Percentiles rank a stretch among this genome's conserved stretches.
These are phyloP conservation scores for Helicostylum pulchrum DNA, from an alignment of 192 early-diverging fungal genomes.

Conservation along the genomic window DNA sequence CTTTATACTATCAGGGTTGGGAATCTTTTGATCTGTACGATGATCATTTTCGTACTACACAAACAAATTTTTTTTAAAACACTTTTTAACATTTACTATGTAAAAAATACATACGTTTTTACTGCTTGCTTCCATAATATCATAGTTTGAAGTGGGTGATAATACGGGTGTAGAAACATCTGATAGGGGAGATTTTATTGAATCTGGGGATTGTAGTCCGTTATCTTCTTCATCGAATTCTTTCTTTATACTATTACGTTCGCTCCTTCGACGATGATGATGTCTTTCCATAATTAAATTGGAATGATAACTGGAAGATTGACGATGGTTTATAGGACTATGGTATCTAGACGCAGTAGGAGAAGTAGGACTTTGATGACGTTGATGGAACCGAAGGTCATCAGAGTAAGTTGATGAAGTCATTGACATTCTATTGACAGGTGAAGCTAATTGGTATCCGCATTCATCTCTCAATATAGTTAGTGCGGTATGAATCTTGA, in stretches of 20 bases:
- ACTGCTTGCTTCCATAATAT: too few species aligned
- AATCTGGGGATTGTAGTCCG: too few species aligned
- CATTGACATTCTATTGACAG: background rate
- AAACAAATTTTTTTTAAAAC: too few species aligned
- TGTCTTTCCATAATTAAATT: background rate
- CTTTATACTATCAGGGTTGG: too few species aligned
- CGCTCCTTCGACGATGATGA: background rate
- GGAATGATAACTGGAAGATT: background rate
- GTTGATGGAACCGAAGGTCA: background rate
- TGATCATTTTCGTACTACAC: too few species aligned
- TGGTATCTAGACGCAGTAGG: background rate
- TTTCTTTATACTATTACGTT: too few species aligned
- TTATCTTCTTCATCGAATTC: background rate
- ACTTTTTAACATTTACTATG: too few species aligned
- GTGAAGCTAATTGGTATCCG: background rate
- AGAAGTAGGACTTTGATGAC: background rate
- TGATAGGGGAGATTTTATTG: too few species aligned
- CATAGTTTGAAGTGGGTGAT: too few species aligned
- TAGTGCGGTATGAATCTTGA: slow-evolving; percentile 66
- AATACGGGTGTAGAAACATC: too few species aligned
- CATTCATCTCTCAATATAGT: slow-evolving; percentile 42
- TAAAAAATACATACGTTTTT: too few species aligned
- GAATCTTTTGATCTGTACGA: too few species aligned
- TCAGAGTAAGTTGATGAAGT: background rate
- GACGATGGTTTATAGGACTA: background rate